These are phyloP conservation scores for Takakia lepidozioides DNA, from an alignment of 225 moss, liverwort and hornwort species.

Conservation along the genomic window DNA sequence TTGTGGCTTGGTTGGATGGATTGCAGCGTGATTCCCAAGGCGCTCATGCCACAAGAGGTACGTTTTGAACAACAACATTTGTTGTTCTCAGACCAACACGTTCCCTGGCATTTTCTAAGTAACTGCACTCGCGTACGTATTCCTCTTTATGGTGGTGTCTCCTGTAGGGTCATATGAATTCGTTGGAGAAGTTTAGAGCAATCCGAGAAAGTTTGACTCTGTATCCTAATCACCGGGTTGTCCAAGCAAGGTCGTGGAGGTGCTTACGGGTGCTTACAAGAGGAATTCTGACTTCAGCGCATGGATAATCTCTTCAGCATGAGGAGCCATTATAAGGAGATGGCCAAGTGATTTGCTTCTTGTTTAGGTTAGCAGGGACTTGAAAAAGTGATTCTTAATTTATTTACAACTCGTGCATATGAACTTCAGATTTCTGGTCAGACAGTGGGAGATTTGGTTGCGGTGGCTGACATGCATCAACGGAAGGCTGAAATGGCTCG, in stretches of 20 bases:
- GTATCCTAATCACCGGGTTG: neutral
- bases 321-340: neutral
- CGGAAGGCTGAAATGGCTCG: conserved; percentile 93
- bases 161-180: no score
- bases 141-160: no score
- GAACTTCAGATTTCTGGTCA: conserved; percentile 62
- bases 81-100: neutral
- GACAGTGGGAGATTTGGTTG: conserved; percentile 67
- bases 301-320: no score
- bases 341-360: neutral
- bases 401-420: no score
- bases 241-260: no score
- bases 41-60: conserved; percentile 72
- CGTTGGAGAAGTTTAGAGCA: no score
- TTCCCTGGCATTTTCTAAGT: neutral
- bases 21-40: conserved; percentile 75
- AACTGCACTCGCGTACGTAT: neutral
- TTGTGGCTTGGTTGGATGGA: conserved; percentile 9
- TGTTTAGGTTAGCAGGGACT: no score
- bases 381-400: no score
- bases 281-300: no score
- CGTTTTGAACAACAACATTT: neutral
- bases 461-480: conserved; percentile 81
- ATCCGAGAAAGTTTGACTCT: neutral
- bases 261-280: no score